Evolutionary conservation across 2,329 filamentous ascomycete genomes (phyloP), one percentile per base, ranked within the genome.

Genomic region (Tolypocladium cylindrosporum): DNA sequence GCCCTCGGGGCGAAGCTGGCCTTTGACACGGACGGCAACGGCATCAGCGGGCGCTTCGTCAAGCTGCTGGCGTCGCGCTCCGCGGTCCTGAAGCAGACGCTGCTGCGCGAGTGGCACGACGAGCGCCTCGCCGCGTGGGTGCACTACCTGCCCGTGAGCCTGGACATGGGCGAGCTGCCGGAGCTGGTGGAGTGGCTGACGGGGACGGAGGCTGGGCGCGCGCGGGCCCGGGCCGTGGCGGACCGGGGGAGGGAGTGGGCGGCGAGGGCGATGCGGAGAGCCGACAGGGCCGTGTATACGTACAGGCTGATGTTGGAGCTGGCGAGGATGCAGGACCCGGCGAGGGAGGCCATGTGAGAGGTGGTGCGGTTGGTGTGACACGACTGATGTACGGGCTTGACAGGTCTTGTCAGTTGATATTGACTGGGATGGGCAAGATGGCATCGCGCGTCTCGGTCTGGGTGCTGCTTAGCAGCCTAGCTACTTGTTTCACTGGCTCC

Each of bases 231-330:
- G 36, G 68, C 73, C 36, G 79, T 88, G 59, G 84, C 83, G 1
- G 73, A 79, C 54, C 66, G 71, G 9, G 83, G 85, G 0, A 72
- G 74, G 10, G 73, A 76, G 10, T 88, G 85, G 85, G 78, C 77
- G 53, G 65, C 63, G 0, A 77, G 73, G 62, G 79, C 78, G 13
- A 64, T 88, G 40, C 24, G 24, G 24, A 67, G 84, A 48, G 80
- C 82, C 51, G 77, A 89, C 65, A 77, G 85, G 64, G 75, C 79
- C 36, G 74, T 82, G 2, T 86, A 85, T 72, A 74, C 82, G 36
- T 87, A 86, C 63, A 73, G 86, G 55, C 65, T 88, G 59, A 61
- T 88, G 63, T 64, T 88, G 31, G 85, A 88, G 73, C 76, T 78
- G 55, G 73, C 71, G 21, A 71, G 77, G 54, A 51, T 78, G 9